phyloP scores from a whole-genome alignment of 1,284 basidiomycete species.

The Ustilago sp. region DNA sequence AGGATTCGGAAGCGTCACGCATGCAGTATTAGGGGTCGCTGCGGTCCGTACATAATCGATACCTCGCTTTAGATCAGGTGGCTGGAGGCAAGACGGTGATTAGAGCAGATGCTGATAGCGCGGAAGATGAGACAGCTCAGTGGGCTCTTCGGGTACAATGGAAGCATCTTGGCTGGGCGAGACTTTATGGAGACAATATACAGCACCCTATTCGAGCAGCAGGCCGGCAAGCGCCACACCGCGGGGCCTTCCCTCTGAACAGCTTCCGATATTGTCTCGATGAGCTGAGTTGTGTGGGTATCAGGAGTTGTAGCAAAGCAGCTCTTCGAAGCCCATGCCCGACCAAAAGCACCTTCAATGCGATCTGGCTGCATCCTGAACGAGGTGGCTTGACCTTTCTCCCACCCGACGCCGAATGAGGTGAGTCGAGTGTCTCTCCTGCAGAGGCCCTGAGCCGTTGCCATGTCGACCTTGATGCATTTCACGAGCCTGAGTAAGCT shows the following conservation, averaged over 20 bases:
- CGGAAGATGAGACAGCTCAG: constrained; percentile 10
- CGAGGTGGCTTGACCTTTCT: constrained; percentile 8
- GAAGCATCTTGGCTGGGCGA: constrained; percentile 32
- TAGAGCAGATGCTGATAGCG: constrained; percentile 45
- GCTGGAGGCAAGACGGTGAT: constrained; percentile 47
- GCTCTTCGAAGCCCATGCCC: constrained; percentile 29
- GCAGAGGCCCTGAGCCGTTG: too few relatives aligned
- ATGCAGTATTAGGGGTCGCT: constrained; percentile 13
- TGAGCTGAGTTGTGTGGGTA: constrained; percentile 9
- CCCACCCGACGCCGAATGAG: neutral
- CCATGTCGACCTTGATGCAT: too few relatives aligned
- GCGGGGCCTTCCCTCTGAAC: neutral
- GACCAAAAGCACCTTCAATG: constrained; percentile 23
- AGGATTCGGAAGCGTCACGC: neutral
- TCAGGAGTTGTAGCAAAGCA: constrained; percentile 20
- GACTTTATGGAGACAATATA: neutral
- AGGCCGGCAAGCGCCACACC: constrained; percentile 35
- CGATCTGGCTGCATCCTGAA: constrained; percentile 23
- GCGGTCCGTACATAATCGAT: constrained; percentile 51
- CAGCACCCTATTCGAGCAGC: constrained; percentile 27
- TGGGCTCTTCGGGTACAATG: constrained; percentile 61
- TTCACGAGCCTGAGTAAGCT: too few relatives aligned
- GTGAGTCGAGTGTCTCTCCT: too few relatives aligned
- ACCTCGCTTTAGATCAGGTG: constrained; percentile 46
- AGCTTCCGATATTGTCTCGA: constrained; percentile 3